Percentiles rank a stretch among this genome's conserved stretches.
Evolutionary conservation across 805 yeast genomes (phyloP).

Genomic region (Phaffomyces antillensis): DNA sequence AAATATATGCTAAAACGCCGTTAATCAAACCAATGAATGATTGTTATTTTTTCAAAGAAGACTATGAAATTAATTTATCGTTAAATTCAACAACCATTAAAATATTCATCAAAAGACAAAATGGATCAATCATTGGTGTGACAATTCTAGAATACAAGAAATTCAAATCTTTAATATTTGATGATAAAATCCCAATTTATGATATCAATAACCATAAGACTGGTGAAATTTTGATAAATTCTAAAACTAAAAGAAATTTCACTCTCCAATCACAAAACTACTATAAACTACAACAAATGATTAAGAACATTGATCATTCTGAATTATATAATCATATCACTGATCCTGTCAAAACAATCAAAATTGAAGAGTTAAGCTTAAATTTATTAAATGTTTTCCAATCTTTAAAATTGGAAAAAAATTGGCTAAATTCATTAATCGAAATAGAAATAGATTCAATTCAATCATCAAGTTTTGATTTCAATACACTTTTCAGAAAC

Average conservation of each 20-base stretch:
- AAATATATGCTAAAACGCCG: constrained; percentile 75
- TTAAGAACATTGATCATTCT: constrained; percentile 44
- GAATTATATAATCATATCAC: constrained; percentile 40
- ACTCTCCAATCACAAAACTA: constrained; percentile 57
- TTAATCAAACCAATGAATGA: constrained; percentile 35
- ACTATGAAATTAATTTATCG: constrained; percentile 55
- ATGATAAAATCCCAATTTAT: constrained; percentile 36
- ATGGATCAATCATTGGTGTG: constrained; percentile 31
- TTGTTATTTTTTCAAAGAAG: constrained; percentile 79
- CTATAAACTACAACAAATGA: constrained; percentile 53
- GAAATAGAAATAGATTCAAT: constrained; percentile 37
- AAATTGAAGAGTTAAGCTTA: constrained; percentile 48
- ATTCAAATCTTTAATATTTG: constrained; percentile 8
- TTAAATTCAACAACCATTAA: constrained; percentile 39
- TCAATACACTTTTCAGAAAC: constrained; percentile 73
- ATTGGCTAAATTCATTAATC: constrained; percentile 67
- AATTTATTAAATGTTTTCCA: constrained; percentile 72
- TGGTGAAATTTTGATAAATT: constrained; percentile 51
- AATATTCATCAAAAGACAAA: constrained; percentile 18
- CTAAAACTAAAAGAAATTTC: constrained; percentile 44
- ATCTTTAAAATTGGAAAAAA: constrained; percentile 56
- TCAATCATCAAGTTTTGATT: constrained; percentile 23
- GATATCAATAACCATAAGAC: constrained; percentile 33
- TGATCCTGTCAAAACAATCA: constrained; percentile 24
- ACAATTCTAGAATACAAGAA: constrained; percentile 7